phyloP scores from a whole-genome alignment of 768 basidiomycete genomes.

The Crucibulum laeve region DNA sequence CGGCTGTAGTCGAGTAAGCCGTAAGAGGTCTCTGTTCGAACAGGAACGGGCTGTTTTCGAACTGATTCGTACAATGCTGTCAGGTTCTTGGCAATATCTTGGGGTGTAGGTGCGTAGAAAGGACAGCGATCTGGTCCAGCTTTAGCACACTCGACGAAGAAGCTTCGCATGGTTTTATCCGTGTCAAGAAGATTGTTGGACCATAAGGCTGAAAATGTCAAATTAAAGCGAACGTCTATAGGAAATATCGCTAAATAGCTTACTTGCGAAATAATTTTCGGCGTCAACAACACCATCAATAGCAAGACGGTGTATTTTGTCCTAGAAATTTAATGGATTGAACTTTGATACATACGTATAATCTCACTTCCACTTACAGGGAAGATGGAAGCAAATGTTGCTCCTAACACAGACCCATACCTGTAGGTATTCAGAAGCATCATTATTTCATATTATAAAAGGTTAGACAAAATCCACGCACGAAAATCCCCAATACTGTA shows the following conservation, averaged over 20 bases:
- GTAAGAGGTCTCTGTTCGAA: slow-evolving; percentile 21
- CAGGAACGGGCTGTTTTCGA: slow-evolving; percentile 25
- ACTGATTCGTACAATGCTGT: slow-evolving; percentile 27
- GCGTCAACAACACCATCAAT: slow-evolving; percentile 38
- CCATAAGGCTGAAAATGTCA: slow-evolving; percentile 22
- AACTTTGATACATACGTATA: neutral
- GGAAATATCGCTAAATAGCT: neutral
- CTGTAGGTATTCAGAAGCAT: slow-evolving; percentile 5
- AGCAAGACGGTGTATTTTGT: slow-evolving; percentile 31
- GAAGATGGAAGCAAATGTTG: slow-evolving; percentile 22
- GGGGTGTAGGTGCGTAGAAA: slow-evolving; percentile 32
- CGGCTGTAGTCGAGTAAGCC: slow-evolving; percentile 31
- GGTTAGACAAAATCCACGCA: slow-evolving; percentile 14
- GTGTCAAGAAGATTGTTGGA: slow-evolving; percentile 31
- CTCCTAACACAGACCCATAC: slow-evolving; percentile 22
- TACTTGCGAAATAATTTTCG: slow-evolving; percentile 34
- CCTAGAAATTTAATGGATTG: slow-evolving; percentile 15
- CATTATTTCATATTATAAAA: neutral
- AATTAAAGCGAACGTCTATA: neutral
- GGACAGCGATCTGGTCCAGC: slow-evolving; percentile 31
- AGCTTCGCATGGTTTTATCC: slow-evolving; percentile 26
- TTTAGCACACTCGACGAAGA: slow-evolving; percentile 30
- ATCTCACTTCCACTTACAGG: slow-evolving; percentile 12
- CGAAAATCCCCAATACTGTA: slow-evolving; percentile 27
- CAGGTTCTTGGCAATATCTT: slow-evolving; percentile 27